A percentile compares a stretch with the other conserved stretches of the same genome.
Conservation (phyloP, 306 rosid species). For the Sesbania bispinosa region DNA sequence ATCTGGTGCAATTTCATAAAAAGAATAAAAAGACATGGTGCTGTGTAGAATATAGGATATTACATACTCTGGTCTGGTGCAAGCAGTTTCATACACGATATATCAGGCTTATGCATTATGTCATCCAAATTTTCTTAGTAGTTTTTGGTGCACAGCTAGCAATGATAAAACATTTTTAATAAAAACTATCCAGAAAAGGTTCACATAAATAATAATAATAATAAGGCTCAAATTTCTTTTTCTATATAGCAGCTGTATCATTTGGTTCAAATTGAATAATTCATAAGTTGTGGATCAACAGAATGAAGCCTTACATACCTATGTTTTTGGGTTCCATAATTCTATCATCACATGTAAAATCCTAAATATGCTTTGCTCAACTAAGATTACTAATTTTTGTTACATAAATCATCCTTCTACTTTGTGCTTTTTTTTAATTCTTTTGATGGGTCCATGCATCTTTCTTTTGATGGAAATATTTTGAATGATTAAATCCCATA, state of each 20-base stretch:
- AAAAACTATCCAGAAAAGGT: background rate
- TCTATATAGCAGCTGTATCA: background rate
- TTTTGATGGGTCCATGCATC: constrained; percentile 13
- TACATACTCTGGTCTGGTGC: background rate
- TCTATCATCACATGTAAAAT: background rate
- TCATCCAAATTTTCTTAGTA: constrained; percentile 8
- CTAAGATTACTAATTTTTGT: background rate
- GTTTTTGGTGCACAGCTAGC: background rate
- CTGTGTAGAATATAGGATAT: background rate
- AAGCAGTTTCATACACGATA: background rate
- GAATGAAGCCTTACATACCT: background rate
- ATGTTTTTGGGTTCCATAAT: background rate
- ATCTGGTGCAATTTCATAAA: background rate
- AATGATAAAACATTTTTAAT: background rate
- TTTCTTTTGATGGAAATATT: background rate
- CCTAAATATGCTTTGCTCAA: background rate
- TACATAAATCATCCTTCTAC: background rate
- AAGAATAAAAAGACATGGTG: background rate
- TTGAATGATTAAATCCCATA: constrained; percentile 13
- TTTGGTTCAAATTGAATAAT: background rate
- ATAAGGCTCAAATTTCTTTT: background rate
- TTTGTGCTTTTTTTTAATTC: background rate
- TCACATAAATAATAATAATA: background rate
- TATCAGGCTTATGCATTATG: background rate
- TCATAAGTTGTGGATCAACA: background rate